Percentiles rank a stretch among this genome's conserved stretches.
Conservation (phyloP, 2,329 filamentous ascomycete genomes). For the Stagonosporopsis chrysanthemi region DNA sequence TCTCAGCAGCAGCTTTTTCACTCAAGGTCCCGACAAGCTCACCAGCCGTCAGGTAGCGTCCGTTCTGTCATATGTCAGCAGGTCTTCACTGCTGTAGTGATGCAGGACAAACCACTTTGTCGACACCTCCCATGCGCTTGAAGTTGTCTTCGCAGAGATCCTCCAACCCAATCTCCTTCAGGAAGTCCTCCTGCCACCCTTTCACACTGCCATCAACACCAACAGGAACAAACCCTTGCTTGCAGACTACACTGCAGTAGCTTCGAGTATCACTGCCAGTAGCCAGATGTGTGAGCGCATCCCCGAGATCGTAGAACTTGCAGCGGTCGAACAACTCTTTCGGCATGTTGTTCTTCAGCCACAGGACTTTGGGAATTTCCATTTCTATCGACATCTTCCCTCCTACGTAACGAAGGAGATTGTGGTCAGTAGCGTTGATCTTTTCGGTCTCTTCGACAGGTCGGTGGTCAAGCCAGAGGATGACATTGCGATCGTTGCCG, state of each 20-base stretch:
- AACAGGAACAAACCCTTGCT: conserved; percentile 96
- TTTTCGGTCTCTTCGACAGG: conserved; percentile 88
- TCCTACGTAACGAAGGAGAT: conserved; percentile 92
- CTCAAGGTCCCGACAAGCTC: conserved; percentile 87
- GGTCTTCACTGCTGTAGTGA: conserved; percentile 18
- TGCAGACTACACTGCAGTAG: conserved; percentile 96
- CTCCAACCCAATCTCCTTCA: conserved; percentile 82
- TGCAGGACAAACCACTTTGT: conserved; percentile 80
- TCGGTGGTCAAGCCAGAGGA: conserved; percentile 96
- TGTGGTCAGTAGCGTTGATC: conserved; percentile 93
- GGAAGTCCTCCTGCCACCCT: conserved; percentile 97
- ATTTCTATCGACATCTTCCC: conserved; percentile 99
- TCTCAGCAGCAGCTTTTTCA: conserved; percentile 80
- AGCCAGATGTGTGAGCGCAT: conserved; percentile 92
- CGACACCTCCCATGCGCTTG: conserved; percentile 90
- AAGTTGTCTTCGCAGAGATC: conserved; percentile 88
- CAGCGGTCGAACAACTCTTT: conserved; percentile 86
- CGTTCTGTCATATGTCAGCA: conserved; percentile 73
- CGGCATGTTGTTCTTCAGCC: conserved; percentile 99
- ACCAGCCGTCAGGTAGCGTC: conserved; percentile 87
- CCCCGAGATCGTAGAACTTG: conserved; percentile 96
- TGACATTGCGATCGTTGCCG: conserved; percentile 89
- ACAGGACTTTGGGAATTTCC: conserved; percentile 98
- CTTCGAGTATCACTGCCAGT: conserved; percentile 91
- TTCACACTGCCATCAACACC: conserved; percentile 97